Evolutionary conservation across 2,329 filamentous ascomycete species (phyloP).

Genomic region (Phaeoacremonium minimum): DNA sequence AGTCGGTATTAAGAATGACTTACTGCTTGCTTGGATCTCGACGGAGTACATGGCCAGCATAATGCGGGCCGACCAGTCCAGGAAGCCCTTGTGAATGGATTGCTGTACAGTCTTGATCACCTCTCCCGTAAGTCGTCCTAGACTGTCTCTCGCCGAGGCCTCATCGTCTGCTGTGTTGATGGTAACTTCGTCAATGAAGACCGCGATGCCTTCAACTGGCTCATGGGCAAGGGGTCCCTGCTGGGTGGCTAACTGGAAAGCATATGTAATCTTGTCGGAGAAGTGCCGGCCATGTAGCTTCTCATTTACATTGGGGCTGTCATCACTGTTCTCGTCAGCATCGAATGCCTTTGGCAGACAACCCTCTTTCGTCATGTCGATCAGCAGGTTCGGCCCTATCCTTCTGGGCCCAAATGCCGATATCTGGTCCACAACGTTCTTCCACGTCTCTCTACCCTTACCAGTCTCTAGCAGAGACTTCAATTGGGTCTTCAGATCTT

Average conservation of each 20-base stretch:
- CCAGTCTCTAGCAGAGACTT: slow-evolving; percentile 63
- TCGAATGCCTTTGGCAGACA: slow-evolving; percentile 69
- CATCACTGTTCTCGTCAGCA: slow-evolving; percentile 22
- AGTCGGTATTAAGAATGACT: slow-evolving; percentile 29
- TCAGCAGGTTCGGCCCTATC: slow-evolving; percentile 81
- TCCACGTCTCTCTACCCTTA: slow-evolving; percentile 75
- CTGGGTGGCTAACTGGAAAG: slow-evolving; percentile 86
- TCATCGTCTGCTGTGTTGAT: slow-evolving; percentile 52
- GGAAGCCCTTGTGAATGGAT: slow-evolving; percentile 77
- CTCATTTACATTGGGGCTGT: slow-evolving; percentile 37
- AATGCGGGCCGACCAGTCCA: slow-evolving; percentile 94
- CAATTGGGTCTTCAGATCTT: slow-evolving; percentile 75
- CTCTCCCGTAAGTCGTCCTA: slow-evolving; percentile 84
- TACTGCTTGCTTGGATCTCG: slow-evolving; percentile 91
- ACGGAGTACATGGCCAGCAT: slow-evolving; percentile 97
- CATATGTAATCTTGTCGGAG: slow-evolving; percentile 85
- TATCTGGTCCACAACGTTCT: slow-evolving; percentile 72
- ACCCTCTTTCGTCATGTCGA: slow-evolving; percentile 73
- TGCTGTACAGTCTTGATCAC: slow-evolving; percentile 86
- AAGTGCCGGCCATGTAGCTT: slow-evolving; percentile 62
- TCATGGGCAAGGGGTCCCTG: slow-evolving; percentile 91
- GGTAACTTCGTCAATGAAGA: slow-evolving; percentile 78
- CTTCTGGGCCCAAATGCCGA: slow-evolving; percentile 85
- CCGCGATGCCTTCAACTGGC: slow-evolving; percentile 87
- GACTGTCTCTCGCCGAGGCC: slow-evolving; percentile 56